phyloP scores from a whole-genome alignment of 2,329 filamentous ascomycete species.

The Aspergillus bombycis region DNA sequence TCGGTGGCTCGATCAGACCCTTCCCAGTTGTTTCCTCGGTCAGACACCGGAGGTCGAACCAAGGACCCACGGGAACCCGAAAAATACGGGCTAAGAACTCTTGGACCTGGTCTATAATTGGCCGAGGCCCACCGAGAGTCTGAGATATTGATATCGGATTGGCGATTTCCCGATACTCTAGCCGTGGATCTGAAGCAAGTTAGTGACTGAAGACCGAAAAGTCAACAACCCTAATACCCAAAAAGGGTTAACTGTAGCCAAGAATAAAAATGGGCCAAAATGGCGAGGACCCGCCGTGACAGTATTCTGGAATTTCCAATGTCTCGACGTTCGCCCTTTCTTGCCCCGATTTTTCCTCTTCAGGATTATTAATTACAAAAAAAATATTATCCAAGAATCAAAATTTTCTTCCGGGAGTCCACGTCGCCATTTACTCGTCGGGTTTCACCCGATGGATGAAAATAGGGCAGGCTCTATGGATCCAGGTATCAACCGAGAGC shows the following conservation, averaged over 20 bases:
- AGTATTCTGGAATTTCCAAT: slow-evolving; percentile 3
- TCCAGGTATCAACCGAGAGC: not conserved
- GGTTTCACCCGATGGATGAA: not conserved
- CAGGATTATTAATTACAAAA: not conserved
- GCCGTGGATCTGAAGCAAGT: not conserved
- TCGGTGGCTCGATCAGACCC: not conserved
- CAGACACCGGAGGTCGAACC: not conserved
- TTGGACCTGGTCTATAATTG: not conserved
- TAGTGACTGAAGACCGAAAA: not conserved
- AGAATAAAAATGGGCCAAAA: not conserved
- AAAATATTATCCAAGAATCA: not conserved
- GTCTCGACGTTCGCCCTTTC: no score
- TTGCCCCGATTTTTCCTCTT: not conserved
- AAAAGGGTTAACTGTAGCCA: not conserved
- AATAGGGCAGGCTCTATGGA: not conserved
- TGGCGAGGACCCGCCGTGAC: not conserved
- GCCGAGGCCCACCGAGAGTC: not conserved
- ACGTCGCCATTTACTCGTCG: not conserved
- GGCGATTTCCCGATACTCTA: not conserved
- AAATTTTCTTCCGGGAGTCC: not conserved
- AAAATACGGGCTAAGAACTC: not conserved
- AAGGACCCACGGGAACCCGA: slow-evolving; percentile 2
- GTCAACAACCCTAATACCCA: not conserved
- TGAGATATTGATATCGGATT: not conserved
- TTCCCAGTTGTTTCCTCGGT: not conserved